A percentile compares a stretch with the other conserved stretches of the same genome.
These are phyloP conservation scores for Podaxis carcinomalis DNA, from an alignment of 768 basidiomycete genomes.

Conservation along the genomic window DNA sequence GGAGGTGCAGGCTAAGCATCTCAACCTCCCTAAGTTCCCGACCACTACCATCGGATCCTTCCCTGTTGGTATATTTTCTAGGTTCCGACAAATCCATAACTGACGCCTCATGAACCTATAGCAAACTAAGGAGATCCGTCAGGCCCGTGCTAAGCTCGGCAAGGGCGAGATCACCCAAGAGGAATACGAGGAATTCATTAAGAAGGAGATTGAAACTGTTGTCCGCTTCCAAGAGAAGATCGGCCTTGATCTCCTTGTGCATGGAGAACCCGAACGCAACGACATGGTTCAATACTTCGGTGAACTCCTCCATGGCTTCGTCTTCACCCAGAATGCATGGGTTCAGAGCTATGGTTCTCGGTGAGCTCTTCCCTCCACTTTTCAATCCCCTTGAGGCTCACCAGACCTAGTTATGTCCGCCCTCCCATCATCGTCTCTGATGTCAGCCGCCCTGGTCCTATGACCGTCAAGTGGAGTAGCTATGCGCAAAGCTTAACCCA, in stretches of 20 bases:
- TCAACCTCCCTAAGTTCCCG: slow-evolving; percentile 94
- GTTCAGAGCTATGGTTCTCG: slow-evolving; percentile 99
- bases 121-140: slow-evolving; percentile 99
- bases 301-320: slow-evolving; percentile 90
- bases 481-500: slow-evolving; percentile 94
- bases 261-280: slow-evolving; percentile 98
- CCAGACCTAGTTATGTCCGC: slow-evolving; percentile 73
- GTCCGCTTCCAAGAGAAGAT: slow-evolving; percentile 97
- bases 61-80: slow-evolving; percentile 54
- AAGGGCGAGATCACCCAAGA: slow-evolving; percentile 85
- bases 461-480: slow-evolving; percentile 95
- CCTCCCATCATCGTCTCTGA: slow-evolving; percentile 99
- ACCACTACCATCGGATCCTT: slow-evolving; percentile 98
- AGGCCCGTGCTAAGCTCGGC: slow-evolving; percentile 89
- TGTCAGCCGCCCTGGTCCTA: slow-evolving; percentile 86
- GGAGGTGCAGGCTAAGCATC: slow-evolving; percentile 82
- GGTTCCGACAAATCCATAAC: neutral
- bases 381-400: neutral
- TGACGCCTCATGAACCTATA: slow-evolving; percentile 25
- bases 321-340: slow-evolving; percentile 99
- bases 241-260: slow-evolving; percentile 94
- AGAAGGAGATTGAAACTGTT: slow-evolving; percentile 91
- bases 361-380: slow-evolving; percentile 32
- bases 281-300: slow-evolving; percentile 99
- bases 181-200: slow-evolving; percentile 96